phyloP scores from a whole-genome alignment of 805 yeast species.

The Starmerella ratchasimensis region DNA sequence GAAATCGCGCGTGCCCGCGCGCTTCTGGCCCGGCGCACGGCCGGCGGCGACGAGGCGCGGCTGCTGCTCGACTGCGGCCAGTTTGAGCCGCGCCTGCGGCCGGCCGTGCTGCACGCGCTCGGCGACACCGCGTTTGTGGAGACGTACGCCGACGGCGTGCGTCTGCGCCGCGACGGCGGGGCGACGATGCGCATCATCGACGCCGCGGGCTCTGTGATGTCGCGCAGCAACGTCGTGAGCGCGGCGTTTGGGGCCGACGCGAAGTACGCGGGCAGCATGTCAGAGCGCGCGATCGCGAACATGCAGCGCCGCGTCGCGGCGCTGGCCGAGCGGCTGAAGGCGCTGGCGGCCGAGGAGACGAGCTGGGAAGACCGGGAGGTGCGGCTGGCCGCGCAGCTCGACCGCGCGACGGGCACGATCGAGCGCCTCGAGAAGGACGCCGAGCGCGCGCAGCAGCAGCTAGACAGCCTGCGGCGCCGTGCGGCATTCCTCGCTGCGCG shows the following conservation, averaged over 20 bases:
- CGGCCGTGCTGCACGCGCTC: slow-evolving; percentile 68
- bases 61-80: slow-evolving; percentile 65
- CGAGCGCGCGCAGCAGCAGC: slow-evolving; percentile 5
- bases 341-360: slow-evolving; percentile 24
- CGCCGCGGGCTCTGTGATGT: slow-evolving; percentile 70
- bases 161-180: slow-evolving; percentile 56
- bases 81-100: slow-evolving; percentile 52
- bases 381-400: slow-evolving; percentile 5
- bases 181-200: slow-evolving; percentile 59
- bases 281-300: slow-evolving; percentile 14
- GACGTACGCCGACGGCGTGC: slow-evolving; percentile 49
- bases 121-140: slow-evolving; percentile 73
- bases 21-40: slow-evolving; percentile 24
- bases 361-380: slow-evolving; percentile 29
- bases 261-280: not conserved
- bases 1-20: slow-evolving; percentile 27
- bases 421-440: slow-evolving; percentile 5
- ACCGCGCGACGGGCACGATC: not conserved
- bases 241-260: slow-evolving; percentile 36
- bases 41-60: slow-evolving; percentile 33
- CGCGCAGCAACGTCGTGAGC: slow-evolving; percentile 80
- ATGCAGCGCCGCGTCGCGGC: slow-evolving; percentile 12
- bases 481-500: slow-evolving; percentile 4
- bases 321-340: slow-evolving; percentile 21
- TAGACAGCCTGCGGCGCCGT: slow-evolving; percentile 6